A percentile compares a stretch with the other conserved stretches of the same genome.
Evolutionary conservation across 2,329 filamentous ascomycete genomes (phyloP).

Genomic region (Fusarium sp.): DNA sequence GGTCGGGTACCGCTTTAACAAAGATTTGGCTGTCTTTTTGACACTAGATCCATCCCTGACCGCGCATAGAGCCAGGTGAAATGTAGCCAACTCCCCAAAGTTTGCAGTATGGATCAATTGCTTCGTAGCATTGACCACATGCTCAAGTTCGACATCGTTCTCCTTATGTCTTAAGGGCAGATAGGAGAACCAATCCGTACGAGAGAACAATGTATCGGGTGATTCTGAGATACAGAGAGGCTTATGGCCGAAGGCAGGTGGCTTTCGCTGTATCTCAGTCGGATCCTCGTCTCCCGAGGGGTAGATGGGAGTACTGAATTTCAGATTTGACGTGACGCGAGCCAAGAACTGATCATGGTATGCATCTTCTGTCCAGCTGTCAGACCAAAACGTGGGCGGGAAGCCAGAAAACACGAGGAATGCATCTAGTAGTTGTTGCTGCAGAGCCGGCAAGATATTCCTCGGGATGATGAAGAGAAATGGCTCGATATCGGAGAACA

Average conservation of each 20-base stretch:
- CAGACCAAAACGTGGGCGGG: constrained; percentile 63
- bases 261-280: constrained; percentile 45
- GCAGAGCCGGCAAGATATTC: constrained; percentile 54
- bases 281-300: constrained; percentile 24
- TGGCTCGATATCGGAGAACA: constrained; percentile 82
- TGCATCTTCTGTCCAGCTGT: constrained; percentile 52
- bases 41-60: constrained; percentile 67
- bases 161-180: constrained; percentile 50
- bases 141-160: constrained; percentile 58
- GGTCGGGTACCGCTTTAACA: constrained; percentile 78
- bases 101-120: constrained; percentile 67
- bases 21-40: constrained; percentile 79
- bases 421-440: constrained; percentile 72
- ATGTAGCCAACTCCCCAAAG: constrained; percentile 69
- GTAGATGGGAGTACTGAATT: background rate
- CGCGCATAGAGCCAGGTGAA: constrained; percentile 78
- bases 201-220: constrained; percentile 69
- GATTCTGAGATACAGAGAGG: constrained; percentile 55
- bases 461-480: constrained; percentile 70
- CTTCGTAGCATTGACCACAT: constrained; percentile 69
- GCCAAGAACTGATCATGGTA: constrained; percentile 53
- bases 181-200: constrained; percentile 62
- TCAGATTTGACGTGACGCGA: constrained; percentile 6
- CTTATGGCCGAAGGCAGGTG: constrained; percentile 53
- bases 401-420: constrained; percentile 79